Evolutionary conservation across 179 eudicot genomes (phyloP).

Genomic region (Actinidia chinensis): DNA sequence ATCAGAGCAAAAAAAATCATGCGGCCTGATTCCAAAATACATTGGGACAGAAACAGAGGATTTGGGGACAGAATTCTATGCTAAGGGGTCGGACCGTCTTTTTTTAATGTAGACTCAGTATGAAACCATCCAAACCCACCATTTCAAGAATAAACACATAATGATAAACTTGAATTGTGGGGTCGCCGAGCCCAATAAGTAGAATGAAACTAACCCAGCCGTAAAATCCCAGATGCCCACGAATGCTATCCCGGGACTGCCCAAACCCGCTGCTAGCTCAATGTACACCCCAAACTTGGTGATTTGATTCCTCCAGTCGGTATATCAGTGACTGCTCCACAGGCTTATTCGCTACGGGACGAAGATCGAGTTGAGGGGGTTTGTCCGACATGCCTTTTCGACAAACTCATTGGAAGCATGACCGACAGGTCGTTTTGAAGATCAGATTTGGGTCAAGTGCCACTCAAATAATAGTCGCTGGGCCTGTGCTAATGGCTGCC

Average conservation of each 20-base stretch:
- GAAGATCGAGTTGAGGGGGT: conserved; percentile 74
- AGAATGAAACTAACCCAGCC: conserved; percentile 25
- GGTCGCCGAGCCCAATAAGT: neutral
- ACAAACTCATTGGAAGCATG: conserved; percentile 64
- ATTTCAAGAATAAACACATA: too few species aligned
- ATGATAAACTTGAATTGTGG: neutral
- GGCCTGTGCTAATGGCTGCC: conserved; percentile 97
- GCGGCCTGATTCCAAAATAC: too few species aligned
- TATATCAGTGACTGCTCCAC: conserved; percentile 77
- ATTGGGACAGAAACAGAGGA: too few species aligned
- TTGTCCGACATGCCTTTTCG: conserved; percentile 82
- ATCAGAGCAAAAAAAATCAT: too few species aligned
- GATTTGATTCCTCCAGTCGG: conserved; percentile 89
- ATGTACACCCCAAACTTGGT: conserved; percentile 81
- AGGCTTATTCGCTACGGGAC: conserved; percentile 55
- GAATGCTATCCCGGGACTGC: conserved; percentile 52
- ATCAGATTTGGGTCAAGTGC: conserved; percentile 77
- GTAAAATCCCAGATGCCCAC: conserved; percentile 49
- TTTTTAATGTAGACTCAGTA: neutral
- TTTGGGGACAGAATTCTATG: too few species aligned
- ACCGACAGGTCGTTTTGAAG: conserved; percentile 65
- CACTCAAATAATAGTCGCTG: conserved; percentile 79
- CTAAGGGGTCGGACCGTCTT: neutral
- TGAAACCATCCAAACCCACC: neutral
- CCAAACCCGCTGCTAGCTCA: conserved; percentile 67